Conservation (phyloP, 139 green algal genomes). For the Chlorella sorokiniana region DNA sequence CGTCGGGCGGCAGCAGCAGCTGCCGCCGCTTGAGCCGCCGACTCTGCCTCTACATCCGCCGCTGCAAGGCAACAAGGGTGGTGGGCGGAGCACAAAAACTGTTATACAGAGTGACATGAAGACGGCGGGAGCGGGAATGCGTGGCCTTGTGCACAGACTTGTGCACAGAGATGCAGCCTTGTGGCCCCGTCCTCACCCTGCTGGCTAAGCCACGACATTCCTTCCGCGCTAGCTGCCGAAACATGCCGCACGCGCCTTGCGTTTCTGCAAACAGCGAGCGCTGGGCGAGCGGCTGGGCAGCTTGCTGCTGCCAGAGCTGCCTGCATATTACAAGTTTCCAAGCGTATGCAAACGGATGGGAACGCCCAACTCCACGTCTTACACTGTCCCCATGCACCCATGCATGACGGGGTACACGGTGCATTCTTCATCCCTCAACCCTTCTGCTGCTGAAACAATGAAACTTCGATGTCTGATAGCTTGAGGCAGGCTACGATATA, state of each 20-base stretch:
- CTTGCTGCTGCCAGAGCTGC: background rate
- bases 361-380: too few species aligned
- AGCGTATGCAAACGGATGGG: background rate
- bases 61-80: background rate
- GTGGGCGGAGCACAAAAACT: background rate
- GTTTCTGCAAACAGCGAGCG: background rate
- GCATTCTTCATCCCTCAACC: too few species aligned
- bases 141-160: background rate
- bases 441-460: too few species aligned
- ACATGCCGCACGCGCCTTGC: background rate
- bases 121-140: background rate
- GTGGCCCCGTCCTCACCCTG: background rate
- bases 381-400: too few species aligned
- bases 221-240: background rate
- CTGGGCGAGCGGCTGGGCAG: background rate
- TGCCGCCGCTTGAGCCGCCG: conserved; percentile 9
- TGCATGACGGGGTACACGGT: too few species aligned
- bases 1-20: background rate
- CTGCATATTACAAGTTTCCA: background rate
- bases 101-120: background rate
- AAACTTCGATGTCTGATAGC: too few species aligned
- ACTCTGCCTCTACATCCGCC: background rate
- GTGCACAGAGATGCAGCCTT: background rate
- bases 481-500: too few species aligned
- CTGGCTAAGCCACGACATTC: conserved; percentile 2